Evolutionary conservation across 768 basidiomycete genomes (phyloP), one percentile per base, ranked within the genome.

Genomic region (Neoboletus subvelutipes): DNA sequence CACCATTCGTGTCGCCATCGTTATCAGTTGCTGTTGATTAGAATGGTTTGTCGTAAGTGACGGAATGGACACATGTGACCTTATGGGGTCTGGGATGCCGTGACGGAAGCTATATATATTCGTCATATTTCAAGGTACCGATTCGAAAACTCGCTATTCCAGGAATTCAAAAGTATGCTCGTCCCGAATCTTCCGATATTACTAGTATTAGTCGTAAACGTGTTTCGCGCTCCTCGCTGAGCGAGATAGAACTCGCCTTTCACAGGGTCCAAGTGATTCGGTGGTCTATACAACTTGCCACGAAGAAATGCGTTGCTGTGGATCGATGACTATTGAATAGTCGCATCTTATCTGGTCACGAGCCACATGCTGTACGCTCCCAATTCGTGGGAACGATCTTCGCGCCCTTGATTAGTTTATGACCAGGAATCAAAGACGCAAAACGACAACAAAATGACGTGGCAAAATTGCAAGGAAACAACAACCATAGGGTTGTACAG

Each of bases 321-420:
- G n/a, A 52, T 26, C 31, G 37, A 52, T 17, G 39, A 40, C 20
- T n/a, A n/a, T 18, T 40, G 39, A 40, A n/a, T n/a, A n/a, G 7
- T 28, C 37, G 31, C 53, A 61, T 61, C 60, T 61, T 57, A 62
- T 61, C 60, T 47, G 12, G 28, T n/a, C 37, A 13, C 29, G n/a
- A 54, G 26, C 20, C 22, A 41, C 11, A 41, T 41, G 31, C 28
- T 2, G 1, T 28, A 15, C 28, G 18, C 31, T 26, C 20, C 39
- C 24, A 4, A 17, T n/a, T 22, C 12, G 26, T 50, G 48, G 26
- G 39, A 61, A 46, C 34, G 20, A 34, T 45, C 26, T 42, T 37
- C 29, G 45, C 37, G 20, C 37, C 29, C 26, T 34, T 4, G 17
- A 31, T 55, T 15, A 20, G 11, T 17, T 26, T n/a, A 17, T 6